Evolutionary conservation across 1,139 yeast species (phyloP), one percentile per base, ranked within the genome.

Genomic region (Taphrina flavorubra): DNA sequence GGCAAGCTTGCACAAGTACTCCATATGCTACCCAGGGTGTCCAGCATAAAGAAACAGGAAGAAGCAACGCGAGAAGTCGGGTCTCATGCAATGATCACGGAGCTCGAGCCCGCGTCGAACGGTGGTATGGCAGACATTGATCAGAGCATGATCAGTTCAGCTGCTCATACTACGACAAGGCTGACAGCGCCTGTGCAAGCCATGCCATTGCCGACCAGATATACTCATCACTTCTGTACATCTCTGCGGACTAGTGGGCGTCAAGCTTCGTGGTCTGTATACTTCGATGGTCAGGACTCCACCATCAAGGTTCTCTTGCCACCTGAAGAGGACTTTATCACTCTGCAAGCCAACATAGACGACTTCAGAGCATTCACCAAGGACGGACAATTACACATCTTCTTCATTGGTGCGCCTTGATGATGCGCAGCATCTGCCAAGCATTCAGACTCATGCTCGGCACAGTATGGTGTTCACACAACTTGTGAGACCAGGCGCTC

Each of bases 181-280:
- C 42, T 37, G 10, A 13, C 58, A 4, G 58, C 13, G 1, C 44
- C 42, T 8, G 42, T 20, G 16, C 37, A 51, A 4, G 67, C 67
- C 4, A 18, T 34, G 20, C 67, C 56, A 31, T 39, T 53, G 11
- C 67, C 67, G 6, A 42, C 67, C 8, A 47, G 44, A 5, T 63
- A 63, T 39, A 20, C 67, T 18, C 61, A 63, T 25, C 49, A 53
- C 55, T 31, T 63, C 39, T 31, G 18, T 6, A 47, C 46, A 6
- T 47, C 61, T 10, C 37, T 63, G 39, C 67, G 55, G 11, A 46
- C n/a, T n/a, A 40, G n/a, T 34, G 47, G 14, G 7, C 37, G 18
- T 0, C 7, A 14, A 47, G 16, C 53, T 13, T 55, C 67, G 13
- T 63, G 67, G 67, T 63, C 67, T n/a, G 61, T 55, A 25, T 63